Conservation (phyloP, 192 early-diverging fungal species). For the Entomortierella lignicola region DNA sequence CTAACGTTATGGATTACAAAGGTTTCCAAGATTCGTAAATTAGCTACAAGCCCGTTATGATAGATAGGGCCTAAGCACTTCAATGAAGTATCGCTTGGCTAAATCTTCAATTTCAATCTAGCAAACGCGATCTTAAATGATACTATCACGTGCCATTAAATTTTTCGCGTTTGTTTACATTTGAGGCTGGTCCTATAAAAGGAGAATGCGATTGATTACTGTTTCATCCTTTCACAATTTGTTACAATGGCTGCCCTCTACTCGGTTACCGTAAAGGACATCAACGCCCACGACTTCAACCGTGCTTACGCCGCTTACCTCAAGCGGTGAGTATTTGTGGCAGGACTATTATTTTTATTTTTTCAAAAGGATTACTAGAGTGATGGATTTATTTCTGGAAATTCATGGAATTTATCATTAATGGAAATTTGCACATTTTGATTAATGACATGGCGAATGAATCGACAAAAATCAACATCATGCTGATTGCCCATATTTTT, state of each 20-base stretch:
- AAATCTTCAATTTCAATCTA: too few species aligned
- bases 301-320: slow-evolving; percentile 99
- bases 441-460: not conserved
- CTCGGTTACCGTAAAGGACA: slow-evolving; percentile 96
- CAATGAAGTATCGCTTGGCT: too few species aligned
- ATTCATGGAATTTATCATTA: too few species aligned
- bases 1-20: too few species aligned
- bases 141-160: slow-evolving; percentile 3
- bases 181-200: slow-evolving; percentile 1
- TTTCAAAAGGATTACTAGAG: not conserved
- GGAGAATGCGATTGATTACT: slow-evolving; percentile 4
- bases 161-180: slow-evolving; percentile 25
- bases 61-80: too few species aligned
- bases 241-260: slow-evolving; percentile 55
- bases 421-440: not conserved
- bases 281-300: slow-evolving; percentile 94
- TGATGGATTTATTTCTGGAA: slow-evolving; percentile 4
- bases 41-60: too few species aligned
- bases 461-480: not conserved
- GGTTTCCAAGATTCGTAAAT: too few species aligned
- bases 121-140: not conserved
- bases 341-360: not conserved
- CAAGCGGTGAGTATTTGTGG: slow-evolving; percentile 73
- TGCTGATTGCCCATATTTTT: slow-evolving; percentile 15
- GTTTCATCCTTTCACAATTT: slow-evolving; percentile 43